Percentiles rank a stretch among this genome's conserved stretches.
These are phyloP conservation scores for Panicum miliaceum DNA, from an alignment of 176 grass and related monocot species.

Conservation along the genomic window DNA sequence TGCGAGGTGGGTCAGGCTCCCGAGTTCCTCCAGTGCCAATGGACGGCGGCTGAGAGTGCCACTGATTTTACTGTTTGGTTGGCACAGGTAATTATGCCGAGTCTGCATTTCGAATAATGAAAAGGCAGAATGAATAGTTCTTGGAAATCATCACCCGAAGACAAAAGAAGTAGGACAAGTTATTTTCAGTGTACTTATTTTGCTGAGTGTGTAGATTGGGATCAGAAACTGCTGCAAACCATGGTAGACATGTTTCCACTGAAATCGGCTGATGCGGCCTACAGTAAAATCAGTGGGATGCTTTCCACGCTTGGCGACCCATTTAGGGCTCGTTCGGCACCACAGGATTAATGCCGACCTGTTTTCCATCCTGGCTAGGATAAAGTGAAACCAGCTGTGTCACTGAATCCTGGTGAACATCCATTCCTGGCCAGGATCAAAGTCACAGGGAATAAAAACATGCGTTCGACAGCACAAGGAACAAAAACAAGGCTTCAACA, in stretches of 20 bases:
- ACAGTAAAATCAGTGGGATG: conserved; percentile 90
- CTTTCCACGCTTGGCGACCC: conserved; percentile 86
- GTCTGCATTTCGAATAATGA: background rate
- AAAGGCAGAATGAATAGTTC: background rate
- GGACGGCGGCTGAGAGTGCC: no score
- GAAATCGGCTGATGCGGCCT: conserved; percentile 85
- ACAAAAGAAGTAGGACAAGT: background rate
- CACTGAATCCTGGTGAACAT: no score
- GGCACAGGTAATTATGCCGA: background rate
- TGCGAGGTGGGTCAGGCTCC: conserved; percentile 54
- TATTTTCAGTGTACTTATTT: background rate
- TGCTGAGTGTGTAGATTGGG: conserved; percentile 68
- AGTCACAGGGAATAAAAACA: no score
- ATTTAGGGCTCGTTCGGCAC: no score
- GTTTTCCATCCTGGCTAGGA: no score
- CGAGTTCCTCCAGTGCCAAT: background rate
- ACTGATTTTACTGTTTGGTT: background rate
- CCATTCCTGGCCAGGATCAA: no score
- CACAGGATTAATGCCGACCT: no score
- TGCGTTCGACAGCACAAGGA: no score
- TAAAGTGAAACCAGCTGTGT: no score
- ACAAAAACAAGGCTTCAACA: no score
- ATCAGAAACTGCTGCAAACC: conserved; percentile 79
- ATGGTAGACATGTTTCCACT: conserved; percentile 98
- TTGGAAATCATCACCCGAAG: background rate